Base-by-base conservation (phyloP, 2,329 filamentous ascomycete genomes). In the Fusarium keratoplasticum region DNA sequence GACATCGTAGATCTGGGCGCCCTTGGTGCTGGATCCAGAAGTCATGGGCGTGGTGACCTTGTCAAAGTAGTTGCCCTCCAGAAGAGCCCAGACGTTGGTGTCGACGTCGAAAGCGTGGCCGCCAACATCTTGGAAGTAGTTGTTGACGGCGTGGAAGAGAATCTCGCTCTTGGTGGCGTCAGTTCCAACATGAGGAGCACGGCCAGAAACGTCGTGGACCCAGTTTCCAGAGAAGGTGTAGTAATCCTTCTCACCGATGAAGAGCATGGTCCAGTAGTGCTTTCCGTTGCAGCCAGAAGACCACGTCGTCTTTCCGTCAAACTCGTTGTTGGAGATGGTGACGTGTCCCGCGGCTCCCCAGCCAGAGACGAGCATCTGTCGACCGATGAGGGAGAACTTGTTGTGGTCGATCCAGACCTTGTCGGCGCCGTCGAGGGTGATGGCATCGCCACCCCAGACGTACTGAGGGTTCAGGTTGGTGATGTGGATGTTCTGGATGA, bases 231-330 rank as follows among this genome's bases (percentile, higher is more conserved):
- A 87, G 77, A 91, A 77, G 67, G 89, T 91, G 77, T 75, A 70
- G 57, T 59, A 69, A 31, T 71, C 70, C 47, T 66, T 55, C 40
- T 64, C 55, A 10, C 89, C 89, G 44, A 84, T 85, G 59, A 91
- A 83, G 80, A 89, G 89, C 69, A 90, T 81, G 27, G 81, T 84
- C 87, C 89, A 91, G 85, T 91, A 90, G 80, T 90, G 88, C 79
- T 89, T 84, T 31, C 83, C 84, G 74, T 91, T 84, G 81, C 89
- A 91, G 20, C 86, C 87, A 3, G 89, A 86, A 18, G 88, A 90
- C 82, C 84, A 91, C 13, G 81, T 77, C 31, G 85, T 85, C 13
- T 77, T 76, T 62, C 89, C 89, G 77, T 91, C 86, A 76, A 91
- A 87, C 74, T 89, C 86, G 81, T 79, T 85, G 85, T 91, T 90